Percentiles rank a stretch among this genome's conserved stretches.
Evolutionary conservation across 1,284 basidiomycete genomes (phyloP).

Genomic region (Ustilago nuda): DNA sequence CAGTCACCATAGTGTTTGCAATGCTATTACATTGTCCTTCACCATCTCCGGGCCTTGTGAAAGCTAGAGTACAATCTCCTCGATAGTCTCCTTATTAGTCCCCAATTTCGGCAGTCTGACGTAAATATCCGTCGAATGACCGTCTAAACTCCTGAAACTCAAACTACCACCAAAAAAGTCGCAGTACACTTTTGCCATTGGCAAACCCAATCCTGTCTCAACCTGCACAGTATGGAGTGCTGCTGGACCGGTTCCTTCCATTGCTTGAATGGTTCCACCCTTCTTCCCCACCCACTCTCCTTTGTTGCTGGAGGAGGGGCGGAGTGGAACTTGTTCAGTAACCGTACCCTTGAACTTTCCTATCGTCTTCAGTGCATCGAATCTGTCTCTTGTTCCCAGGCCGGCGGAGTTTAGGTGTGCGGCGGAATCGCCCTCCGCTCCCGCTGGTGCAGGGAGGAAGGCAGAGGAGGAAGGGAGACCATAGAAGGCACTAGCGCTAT

Average conservation of each 20-base stretch:
- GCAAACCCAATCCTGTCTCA: constrained; percentile 61
- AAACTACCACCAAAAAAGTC: constrained; percentile 77
- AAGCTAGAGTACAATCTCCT: constrained; percentile 48
- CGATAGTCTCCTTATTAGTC: constrained; percentile 78
- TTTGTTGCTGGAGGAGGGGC: background rate
- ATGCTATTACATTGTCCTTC: background rate
- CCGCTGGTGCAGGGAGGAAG: background rate
- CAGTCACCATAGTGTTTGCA: background rate
- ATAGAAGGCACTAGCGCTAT: constrained; percentile 8
- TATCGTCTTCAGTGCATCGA: constrained; percentile 50
- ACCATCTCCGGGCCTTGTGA: background rate
- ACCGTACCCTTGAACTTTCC: constrained; percentile 64
- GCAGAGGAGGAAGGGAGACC: constrained; percentile 7
- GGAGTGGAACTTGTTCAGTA: constrained; percentile 46
- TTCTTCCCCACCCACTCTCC: background rate
- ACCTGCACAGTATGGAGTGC: constrained; percentile 47
- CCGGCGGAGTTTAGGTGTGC: constrained; percentile 29
- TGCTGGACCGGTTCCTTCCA: constrained; percentile 50
- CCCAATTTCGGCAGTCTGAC: constrained; percentile 83
- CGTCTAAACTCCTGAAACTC: constrained; percentile 83
- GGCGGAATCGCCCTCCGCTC: background rate
- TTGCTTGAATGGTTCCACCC: constrained; percentile 12
- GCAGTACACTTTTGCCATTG: constrained; percentile 64
- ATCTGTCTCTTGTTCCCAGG: constrained; percentile 37
- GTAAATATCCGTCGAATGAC: constrained; percentile 65